Evolutionary conservation across 1,139 yeast genomes (phyloP).

Genomic region (Yamadazyma sp.): DNA sequence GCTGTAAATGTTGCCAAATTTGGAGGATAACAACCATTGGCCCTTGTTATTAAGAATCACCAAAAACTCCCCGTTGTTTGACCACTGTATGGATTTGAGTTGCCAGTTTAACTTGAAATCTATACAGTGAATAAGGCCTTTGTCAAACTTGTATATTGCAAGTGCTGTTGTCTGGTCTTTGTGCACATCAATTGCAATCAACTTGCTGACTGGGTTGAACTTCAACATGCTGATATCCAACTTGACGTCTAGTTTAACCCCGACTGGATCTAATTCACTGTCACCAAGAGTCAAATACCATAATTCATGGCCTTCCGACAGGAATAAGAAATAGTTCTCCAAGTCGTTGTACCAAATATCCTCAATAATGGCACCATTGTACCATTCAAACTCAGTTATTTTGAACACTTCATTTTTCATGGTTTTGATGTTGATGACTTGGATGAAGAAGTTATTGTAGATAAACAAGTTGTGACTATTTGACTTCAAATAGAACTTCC

Average conservation of each 20-base stretch:
- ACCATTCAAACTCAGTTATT: conserved; percentile 34
- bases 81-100: conserved; percentile 23
- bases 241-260: conserved; percentile 15
- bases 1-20: conserved; percentile 36
- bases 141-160: conserved; percentile 2
- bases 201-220: conserved; percentile 30
- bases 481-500: conserved; percentile 37
- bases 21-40: conserved; percentile 35
- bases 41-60: conserved; percentile 22
- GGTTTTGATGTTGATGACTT: conserved; percentile 34
- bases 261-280: conserved; percentile 15
- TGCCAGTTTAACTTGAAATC: conserved; percentile 3
- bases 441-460: conserved; percentile 29
- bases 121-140: neutral
- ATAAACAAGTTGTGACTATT: conserved; percentile 41
- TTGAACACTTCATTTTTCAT: conserved; percentile 31
- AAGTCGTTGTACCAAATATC: conserved; percentile 19
- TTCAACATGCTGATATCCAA: conserved; percentile 10
- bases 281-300: conserved; percentile 26
- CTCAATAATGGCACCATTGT: conserved; percentile 20
- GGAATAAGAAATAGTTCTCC: conserved; percentile 31
- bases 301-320: conserved; percentile 28
- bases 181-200: conserved; percentile 22
- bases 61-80: conserved; percentile 39
- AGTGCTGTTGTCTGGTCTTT: neutral